Percentiles rank a stretch among this genome's conserved stretches.
Evolutionary conservation across 2,329 filamentous ascomycete genomes (phyloP).

Genomic region (Nemania sp.): DNA sequence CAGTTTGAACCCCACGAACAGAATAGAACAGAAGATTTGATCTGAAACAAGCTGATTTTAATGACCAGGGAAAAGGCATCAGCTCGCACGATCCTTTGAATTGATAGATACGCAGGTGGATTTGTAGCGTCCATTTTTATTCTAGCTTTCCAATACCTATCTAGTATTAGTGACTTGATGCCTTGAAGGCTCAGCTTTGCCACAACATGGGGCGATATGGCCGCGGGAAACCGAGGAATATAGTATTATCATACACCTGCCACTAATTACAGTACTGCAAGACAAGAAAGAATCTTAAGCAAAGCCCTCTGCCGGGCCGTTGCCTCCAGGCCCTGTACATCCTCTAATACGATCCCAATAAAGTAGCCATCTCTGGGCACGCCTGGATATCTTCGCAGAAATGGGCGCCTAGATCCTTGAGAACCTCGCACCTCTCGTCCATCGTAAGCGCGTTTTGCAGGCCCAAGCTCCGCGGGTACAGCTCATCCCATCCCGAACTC

Average conservation of each 20-base stretch:
- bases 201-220: too few relatives aligned
- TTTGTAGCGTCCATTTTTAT: too few relatives aligned
- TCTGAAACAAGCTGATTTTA: too few relatives aligned
- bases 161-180: too few relatives aligned
- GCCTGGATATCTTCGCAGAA: slow-evolving; percentile 26
- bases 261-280: slow-evolving; percentile 17
- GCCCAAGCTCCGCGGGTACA: slow-evolving; percentile 27
- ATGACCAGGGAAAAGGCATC: too few relatives aligned
- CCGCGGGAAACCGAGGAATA: too few relatives aligned
- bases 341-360: slow-evolving; percentile 22
- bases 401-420: slow-evolving; percentile 23
- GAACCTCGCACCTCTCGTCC: slow-evolving; percentile 26
- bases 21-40: too few relatives aligned
- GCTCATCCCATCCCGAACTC: slow-evolving; percentile 19
- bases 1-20: too few relatives aligned
- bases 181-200: too few relatives aligned
- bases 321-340: slow-evolving; percentile 19
- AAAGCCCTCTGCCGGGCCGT: slow-evolving; percentile 14
- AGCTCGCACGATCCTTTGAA: too few relatives aligned
- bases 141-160: too few relatives aligned
- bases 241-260: slow-evolving; percentile 21
- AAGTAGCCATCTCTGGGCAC: slow-evolving; percentile 27
- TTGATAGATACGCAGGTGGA: too few relatives aligned
- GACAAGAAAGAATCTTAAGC: slow-evolving; percentile 16
- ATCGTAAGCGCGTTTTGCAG: slow-evolving; percentile 29